phyloP scores from a whole-genome alignment of 2,329 filamentous ascomycete species.

The Diaporthe caulivora region DNA sequence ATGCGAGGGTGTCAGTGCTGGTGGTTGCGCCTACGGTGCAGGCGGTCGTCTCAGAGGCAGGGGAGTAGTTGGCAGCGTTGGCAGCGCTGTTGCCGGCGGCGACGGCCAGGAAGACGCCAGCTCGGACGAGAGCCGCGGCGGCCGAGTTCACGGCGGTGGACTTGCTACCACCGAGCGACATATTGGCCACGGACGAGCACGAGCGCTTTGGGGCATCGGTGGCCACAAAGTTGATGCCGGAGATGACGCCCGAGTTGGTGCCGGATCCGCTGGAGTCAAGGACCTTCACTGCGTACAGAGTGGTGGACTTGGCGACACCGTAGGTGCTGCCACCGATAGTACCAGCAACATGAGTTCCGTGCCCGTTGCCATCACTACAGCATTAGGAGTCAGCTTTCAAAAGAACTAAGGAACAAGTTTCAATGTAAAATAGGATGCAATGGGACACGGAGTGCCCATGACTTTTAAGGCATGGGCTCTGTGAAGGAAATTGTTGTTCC shows the following conservation, averaged over 20 bases:
- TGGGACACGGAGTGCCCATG: too few relatives aligned
- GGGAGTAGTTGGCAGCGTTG: conserved; percentile 50
- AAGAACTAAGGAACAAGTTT: too few relatives aligned
- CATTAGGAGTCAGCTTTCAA: too few relatives aligned
- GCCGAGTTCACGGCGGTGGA: conserved; percentile 53
- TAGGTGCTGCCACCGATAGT: conserved; percentile 47
- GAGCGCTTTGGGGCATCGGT: conserved; percentile 4
- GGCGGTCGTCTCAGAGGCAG: conserved; percentile 52
- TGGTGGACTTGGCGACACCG: conserved; percentile 49
- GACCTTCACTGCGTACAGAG: conserved; percentile 50
- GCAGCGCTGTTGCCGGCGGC: conserved; percentile 56
- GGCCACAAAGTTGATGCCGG: conserved; percentile 42
- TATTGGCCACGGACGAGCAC: conserved; percentile 28
- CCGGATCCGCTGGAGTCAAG: conserved; percentile 37
- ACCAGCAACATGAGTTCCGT: conserved; percentile 51
- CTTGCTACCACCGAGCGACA: conserved; percentile 36
- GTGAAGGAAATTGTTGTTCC: too few relatives aligned
- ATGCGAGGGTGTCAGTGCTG: conserved; percentile 48
- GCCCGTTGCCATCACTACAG: conserved; percentile 45
- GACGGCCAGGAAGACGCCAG: conserved; percentile 56
- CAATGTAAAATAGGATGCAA: too few relatives aligned
- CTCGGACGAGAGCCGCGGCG: conserved; percentile 49
- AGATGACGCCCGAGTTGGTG: conserved; percentile 40
- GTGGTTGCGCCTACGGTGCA: conserved; percentile 58
- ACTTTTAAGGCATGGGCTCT: too few relatives aligned